These are phyloP conservation scores for Nicotiana benthamiana DNA, from an alignment of 257 asterid genomes.

Conservation along the genomic window DNA sequence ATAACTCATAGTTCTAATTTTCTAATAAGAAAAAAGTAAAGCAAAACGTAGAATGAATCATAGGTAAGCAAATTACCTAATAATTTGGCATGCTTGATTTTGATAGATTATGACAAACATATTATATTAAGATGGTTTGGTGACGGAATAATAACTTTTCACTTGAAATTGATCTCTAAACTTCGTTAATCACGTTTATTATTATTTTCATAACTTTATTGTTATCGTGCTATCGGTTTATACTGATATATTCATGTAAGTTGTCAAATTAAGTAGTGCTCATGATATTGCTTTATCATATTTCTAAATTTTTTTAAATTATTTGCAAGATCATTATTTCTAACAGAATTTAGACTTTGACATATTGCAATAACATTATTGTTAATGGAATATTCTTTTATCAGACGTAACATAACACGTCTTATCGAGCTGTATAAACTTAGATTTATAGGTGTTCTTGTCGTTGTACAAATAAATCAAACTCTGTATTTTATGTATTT, in stretches of 20 bases:
- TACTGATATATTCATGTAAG: neutral
- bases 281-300: neutral
- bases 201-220: neutral
- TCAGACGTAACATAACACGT: neutral
- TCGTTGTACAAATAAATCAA: neutral
- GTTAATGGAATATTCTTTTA: neutral
- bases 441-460: neutral
- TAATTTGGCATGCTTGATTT: neutral
- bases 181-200: neutral
- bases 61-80: neutral
- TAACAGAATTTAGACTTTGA: no score
- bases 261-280: neutral
- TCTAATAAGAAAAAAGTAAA: neutral
- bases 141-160: neutral
- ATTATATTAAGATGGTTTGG: neutral
- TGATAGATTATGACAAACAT: neutral
- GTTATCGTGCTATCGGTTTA: neutral
- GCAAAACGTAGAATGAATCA: neutral
- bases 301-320: neutral
- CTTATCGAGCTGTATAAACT: neutral
- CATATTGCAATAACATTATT: neutral
- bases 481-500: neutral
- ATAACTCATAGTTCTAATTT: neutral
- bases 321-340: neutral
- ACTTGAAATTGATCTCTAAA: neutral